Evolutionary conservation across 768 basidiomycete species (phyloP).

Genomic region (Cystobasidium ongulense): DNA sequence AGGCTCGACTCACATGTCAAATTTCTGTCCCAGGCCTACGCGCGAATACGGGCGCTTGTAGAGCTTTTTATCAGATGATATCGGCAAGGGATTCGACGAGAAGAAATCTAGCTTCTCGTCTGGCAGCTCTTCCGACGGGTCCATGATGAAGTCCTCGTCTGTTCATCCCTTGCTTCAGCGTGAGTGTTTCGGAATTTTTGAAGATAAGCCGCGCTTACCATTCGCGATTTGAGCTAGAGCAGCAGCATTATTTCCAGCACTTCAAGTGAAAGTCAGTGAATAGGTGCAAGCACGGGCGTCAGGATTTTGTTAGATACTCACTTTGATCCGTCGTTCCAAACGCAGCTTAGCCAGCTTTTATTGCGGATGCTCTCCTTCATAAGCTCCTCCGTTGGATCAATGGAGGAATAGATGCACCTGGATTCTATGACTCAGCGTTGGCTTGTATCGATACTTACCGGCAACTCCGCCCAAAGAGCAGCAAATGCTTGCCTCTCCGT

Average conservation of each 20-base stretch:
- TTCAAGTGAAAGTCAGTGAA: background rate
- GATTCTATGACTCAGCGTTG: background rate
- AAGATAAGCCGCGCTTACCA: background rate
- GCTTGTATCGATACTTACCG: too few species aligned
- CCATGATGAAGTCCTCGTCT: conserved; percentile 16
- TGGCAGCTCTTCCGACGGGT: background rate
- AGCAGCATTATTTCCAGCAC: background rate
- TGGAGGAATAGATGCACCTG: conserved; percentile 25
- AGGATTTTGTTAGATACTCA: background rate
- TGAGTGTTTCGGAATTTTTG: background rate
- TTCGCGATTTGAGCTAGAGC: background rate
- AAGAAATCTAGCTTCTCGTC: background rate
- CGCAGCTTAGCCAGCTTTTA: conserved; percentile 11
- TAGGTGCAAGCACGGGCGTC: background rate
- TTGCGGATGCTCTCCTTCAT: background rate
- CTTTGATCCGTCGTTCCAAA: conserved; percentile 23
- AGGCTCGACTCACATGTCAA: conserved; percentile 12
- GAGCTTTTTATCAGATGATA: background rate
- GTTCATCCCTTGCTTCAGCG: background rate
- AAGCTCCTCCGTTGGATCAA: background rate
- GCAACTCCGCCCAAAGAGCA: too few species aligned
- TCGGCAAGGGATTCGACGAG: background rate
- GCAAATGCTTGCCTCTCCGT: too few species aligned
- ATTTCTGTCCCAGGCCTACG: conserved; percentile 10
- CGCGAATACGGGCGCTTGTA: conserved; percentile 24